Evolutionary conservation across 2,329 filamentous ascomycete genomes (phyloP), one percentile per base, ranked within the genome.

Genomic region (Colletotrichum theobromicola): DNA sequence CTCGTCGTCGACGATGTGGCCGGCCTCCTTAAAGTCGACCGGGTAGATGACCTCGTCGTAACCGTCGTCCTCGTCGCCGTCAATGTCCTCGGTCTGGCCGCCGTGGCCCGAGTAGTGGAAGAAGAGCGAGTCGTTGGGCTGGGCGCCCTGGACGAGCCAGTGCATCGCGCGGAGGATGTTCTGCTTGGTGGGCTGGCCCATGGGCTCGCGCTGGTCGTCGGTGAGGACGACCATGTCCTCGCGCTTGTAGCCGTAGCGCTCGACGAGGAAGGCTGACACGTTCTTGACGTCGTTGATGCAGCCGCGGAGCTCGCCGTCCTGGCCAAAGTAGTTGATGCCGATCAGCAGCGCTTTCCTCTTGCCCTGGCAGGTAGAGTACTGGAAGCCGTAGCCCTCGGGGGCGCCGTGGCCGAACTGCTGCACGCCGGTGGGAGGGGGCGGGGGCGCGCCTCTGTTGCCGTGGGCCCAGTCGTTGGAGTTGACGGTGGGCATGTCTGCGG

Each of bases 231-330:
- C 93, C 93, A 95, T 95, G 79, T 95, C 93, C 84, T 95, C 93
- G 75, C 92, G 87, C 87, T 92, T 93, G 84, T 95, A 95, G 64
- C 90, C 88, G 80, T 94, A 93, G 74, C 88, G 87, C 81, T 92
- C 88, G 77, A 92, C 91, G 75, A 95, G 85, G 83, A 94, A 95
- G 69, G 85, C 85, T 35, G 93, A 94, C 83, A 95, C 90, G 81
- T 95, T 95, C 85, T 93, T 92, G 37, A 94, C 93, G 82, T 95
- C 94, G 84, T 95, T 95, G 88, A 95, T 94, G 84, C 94, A 95
- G 57, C 94, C 94, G 74, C 91, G 88, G 67, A 95, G 89, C 86
- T 94, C 92, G 63, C 91, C 93, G 26, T 91, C 84, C 80, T 94
- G 92, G 67, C 92, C 91, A 79, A 95, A 93, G 86, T 95, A 95